These are phyloP conservation scores for Chenopodium album DNA, from an alignment of 148 eudicot genomes.

Conservation along the genomic window DNA sequence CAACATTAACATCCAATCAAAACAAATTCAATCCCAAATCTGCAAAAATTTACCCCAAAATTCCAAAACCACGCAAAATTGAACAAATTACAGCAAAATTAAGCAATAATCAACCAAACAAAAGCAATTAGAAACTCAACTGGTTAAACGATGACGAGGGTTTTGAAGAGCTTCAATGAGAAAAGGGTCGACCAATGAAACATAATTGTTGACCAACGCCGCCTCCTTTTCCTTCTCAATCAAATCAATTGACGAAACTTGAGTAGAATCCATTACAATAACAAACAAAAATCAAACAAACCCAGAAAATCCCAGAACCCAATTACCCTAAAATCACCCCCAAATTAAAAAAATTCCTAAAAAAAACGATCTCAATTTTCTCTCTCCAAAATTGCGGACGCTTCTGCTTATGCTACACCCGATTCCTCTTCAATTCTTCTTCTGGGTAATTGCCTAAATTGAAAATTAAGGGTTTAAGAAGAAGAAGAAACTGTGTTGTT, in stretches of 20 bases:
- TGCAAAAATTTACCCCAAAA: not conserved
- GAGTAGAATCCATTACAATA: conserved; percentile 42
- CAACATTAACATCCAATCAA: not conserved
- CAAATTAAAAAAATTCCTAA: not conserved
- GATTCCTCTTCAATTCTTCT: not conserved
- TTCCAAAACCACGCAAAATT: not conserved
- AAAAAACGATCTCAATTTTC: not conserved
- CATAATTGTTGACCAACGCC: conserved; percentile 9
- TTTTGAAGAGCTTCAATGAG: conserved; percentile 90
- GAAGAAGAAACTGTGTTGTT: conserved; percentile 24
- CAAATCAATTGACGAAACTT: conserved; percentile 25
- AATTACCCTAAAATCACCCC: conserved; percentile 1
- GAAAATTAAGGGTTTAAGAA: conserved; percentile 27
- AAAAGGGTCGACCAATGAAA: conserved; percentile 69
- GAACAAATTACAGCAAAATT: not conserved
- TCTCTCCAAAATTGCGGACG: not conserved
- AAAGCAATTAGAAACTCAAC: conserved; percentile 36
- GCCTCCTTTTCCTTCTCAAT: conserved; percentile 30
- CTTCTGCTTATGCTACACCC: not conserved
- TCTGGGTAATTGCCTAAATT: not conserved
- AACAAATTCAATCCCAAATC: not conserved
- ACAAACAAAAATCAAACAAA: conserved; percentile 9
- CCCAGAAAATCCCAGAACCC: conserved; percentile 1
- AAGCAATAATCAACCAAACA: not conserved
- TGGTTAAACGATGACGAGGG: conserved; percentile 92